Conservation (phyloP, 306 rosid species). For the Fragaria vesca region DNA sequence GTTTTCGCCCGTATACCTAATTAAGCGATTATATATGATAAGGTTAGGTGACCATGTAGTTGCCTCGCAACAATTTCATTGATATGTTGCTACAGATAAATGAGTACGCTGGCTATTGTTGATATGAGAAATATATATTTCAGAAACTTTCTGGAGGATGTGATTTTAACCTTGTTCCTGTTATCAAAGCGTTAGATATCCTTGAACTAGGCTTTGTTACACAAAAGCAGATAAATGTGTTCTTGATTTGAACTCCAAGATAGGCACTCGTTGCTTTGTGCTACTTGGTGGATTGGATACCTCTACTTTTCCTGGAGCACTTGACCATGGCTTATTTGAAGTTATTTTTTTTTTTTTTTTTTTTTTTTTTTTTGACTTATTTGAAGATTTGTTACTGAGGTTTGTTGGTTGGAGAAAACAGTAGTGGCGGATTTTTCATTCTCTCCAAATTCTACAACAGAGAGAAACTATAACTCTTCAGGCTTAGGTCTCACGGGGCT, state of each 20-base stretch:
- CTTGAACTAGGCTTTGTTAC: too few relatives aligned
- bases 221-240: neutral
- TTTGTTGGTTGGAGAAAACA: too few relatives aligned
- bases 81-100: neutral
- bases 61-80: conserved; percentile 14
- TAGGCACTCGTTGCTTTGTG: neutral
- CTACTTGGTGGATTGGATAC: neutral
- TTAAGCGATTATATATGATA: neutral
- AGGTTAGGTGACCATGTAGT: conserved; percentile 30
- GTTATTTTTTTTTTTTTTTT: too few relatives aligned
- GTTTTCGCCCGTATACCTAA: conserved; percentile 14
- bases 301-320: too few relatives aligned
- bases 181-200: neutral
- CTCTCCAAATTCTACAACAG: too few relatives aligned
- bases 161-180: neutral
- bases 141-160: neutral
- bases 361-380: too few relatives aligned
- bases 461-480: too few relatives aligned
- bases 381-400: too few relatives aligned
- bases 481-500: too few relatives aligned
- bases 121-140: neutral
- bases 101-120: neutral
- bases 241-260: neutral
- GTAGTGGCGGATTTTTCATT: too few relatives aligned
- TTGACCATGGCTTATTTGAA: too few relatives aligned